phyloP scores from a whole-genome alignment of 768 basidiomycete species.

The Lentinula sp. region DNA sequence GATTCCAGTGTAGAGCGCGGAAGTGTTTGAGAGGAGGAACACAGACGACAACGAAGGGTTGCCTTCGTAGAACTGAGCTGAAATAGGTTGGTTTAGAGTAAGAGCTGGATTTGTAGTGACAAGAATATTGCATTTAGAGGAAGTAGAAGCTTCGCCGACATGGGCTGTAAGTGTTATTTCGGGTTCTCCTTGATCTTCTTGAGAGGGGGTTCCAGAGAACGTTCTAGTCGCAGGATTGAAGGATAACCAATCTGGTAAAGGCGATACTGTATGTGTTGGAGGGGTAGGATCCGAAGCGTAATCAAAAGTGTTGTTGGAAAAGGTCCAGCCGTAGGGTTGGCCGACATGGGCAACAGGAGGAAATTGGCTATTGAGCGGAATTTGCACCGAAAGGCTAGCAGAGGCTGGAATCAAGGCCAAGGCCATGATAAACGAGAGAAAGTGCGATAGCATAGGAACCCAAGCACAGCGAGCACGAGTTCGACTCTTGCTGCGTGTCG shows the following conservation, averaged over 20 bases:
- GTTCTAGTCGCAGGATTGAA: conserved; percentile 59
- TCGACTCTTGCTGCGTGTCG: conserved; percentile 27
- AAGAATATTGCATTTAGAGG: conserved; percentile 49
- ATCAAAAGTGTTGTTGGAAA: conserved; percentile 61
- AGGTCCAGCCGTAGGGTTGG: conserved; percentile 62
- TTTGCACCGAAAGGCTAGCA: conserved; percentile 44
- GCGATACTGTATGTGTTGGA: conserved; percentile 40
- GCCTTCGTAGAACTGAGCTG: conserved; percentile 50
- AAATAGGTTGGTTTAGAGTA: conserved; percentile 44
- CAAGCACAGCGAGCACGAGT: conserved; percentile 7
- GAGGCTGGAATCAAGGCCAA: conserved; percentile 29
- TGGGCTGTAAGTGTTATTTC: conserved; percentile 59
- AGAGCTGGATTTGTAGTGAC: conserved; percentile 52
- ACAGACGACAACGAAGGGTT: conserved; percentile 74
- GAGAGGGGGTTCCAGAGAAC: conserved; percentile 64
- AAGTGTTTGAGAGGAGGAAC: conserved; percentile 53
- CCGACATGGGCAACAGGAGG: conserved; percentile 71
- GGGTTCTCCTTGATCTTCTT: conserved; percentile 55
- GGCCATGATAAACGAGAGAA: conserved; percentile 48
- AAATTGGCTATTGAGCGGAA: conserved; percentile 65
- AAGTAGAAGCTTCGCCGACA: conserved; percentile 43
- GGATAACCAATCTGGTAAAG: conserved; percentile 69
- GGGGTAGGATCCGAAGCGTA: conserved; percentile 36
- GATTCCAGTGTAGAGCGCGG: conserved; percentile 43
- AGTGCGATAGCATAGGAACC: conserved; percentile 42